Conservation (phyloP, 257 asterid genomes). For the Cynanchum wilfordii region DNA sequence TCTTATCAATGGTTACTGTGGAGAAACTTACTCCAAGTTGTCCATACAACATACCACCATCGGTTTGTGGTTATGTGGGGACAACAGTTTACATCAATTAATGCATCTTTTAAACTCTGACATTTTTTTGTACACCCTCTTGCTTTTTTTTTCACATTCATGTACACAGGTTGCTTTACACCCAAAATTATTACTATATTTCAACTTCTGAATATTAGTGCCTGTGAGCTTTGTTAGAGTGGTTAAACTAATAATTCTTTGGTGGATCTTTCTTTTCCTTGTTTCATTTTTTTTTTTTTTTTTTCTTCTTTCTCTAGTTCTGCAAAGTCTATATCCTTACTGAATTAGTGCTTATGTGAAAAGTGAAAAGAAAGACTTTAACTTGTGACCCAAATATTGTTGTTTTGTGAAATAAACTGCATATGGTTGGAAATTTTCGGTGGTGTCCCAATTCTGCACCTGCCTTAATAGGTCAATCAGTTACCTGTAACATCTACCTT, state of each 20-base stretch:
- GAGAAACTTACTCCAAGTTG: background rate
- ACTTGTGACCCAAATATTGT: background rate
- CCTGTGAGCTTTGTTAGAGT: background rate
- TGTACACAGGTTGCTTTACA: background rate
- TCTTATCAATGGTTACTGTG: background rate
- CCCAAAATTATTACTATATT: background rate
- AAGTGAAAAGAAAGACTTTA: background rate
- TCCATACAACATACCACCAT: background rate
- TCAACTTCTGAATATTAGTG: constrained; percentile 1
- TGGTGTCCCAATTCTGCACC: constrained; percentile 4
- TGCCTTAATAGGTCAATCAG: constrained; percentile 5
- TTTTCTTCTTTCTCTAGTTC: background rate
- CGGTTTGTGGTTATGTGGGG: background rate
- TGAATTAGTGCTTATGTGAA: background rate
- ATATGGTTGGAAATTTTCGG: background rate
- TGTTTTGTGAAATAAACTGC: background rate
- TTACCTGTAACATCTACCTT: constrained; percentile 7
- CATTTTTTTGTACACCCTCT: background rate
- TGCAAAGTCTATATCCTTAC: background rate
- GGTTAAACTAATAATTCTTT: background rate
- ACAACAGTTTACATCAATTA: constrained; percentile 2
- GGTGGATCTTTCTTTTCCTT: background rate
- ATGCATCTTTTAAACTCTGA: constrained; percentile 6
- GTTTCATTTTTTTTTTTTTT: background rate
- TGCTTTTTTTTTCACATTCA: background rate